phyloP scores from a whole-genome alignment of 2,329 filamentous ascomycete species.

The Shiraia sp. region DNA sequence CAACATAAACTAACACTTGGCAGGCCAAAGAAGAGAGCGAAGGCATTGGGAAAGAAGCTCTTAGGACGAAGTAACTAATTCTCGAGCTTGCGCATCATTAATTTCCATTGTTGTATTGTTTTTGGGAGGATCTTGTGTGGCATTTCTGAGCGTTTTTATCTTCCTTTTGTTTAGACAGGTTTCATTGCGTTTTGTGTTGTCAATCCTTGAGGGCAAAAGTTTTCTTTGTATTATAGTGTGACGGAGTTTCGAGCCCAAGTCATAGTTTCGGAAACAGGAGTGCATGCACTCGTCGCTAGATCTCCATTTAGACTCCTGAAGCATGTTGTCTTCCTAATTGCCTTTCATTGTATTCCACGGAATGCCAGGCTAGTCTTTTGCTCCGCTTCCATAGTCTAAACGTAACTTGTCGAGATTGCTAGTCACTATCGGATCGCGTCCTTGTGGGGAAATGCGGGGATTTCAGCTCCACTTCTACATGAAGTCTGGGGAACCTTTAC shows the following conservation, averaged over 20 bases:
- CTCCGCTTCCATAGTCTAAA: no score
- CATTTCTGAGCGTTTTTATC: background rate
- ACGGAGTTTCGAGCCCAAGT: background rate
- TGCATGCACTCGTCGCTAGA: no score
- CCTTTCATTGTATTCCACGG: no score
- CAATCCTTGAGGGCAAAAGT: background rate
- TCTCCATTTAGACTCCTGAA: no score
- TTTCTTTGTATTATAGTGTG: background rate
- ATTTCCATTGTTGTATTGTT: background rate
- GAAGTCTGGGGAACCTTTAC: no score
- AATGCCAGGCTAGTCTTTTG: no score
- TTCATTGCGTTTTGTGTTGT: background rate
- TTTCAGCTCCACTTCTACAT: no score
- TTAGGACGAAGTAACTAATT: slow-evolving; percentile 12
- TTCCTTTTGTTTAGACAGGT: background rate
- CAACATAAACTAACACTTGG: background rate
- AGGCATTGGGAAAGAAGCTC: slow-evolving; percentile 18
- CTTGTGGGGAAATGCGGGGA: no score
- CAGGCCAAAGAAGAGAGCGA: slow-evolving; percentile 20
- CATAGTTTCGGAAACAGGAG: background rate
- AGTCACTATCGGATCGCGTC: no score
- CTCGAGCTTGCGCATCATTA: background rate
- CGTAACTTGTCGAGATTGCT: no score
- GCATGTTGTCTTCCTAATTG: no score
- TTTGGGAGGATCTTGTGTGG: background rate